These are phyloP conservation scores for Lachancea thermotolerans DNA, from an alignment of 805 yeast genomes.

Conservation along the genomic window DNA sequence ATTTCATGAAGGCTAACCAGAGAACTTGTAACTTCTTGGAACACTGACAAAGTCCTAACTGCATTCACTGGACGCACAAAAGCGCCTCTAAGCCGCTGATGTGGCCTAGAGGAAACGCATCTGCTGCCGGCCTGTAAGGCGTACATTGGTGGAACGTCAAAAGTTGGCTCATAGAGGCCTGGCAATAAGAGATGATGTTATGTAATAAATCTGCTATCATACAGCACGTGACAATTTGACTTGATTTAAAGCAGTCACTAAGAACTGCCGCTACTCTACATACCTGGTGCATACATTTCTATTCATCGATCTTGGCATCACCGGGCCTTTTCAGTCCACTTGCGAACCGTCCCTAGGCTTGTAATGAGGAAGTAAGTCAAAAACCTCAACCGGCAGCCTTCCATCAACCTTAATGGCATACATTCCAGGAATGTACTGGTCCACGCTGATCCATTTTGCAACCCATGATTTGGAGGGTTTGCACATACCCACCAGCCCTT, in stretches of 20 bases:
- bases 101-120: too few relatives aligned
- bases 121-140: too few relatives aligned
- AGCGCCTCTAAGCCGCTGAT: too few relatives aligned
- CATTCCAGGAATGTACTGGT: slow-evolving; percentile 79
- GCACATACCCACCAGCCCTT: slow-evolving; percentile 87
- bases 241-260: neutral
- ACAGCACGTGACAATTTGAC: neutral
- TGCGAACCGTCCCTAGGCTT: slow-evolving; percentile 94
- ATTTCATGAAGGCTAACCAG: slow-evolving; percentile 38
- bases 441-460: slow-evolving; percentile 91
- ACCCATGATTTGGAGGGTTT: slow-evolving; percentile 89
- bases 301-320: neutral
- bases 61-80: too few relatives aligned
- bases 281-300: neutral
- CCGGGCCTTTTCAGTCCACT: slow-evolving; percentile 34
- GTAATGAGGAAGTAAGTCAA: slow-evolving; percentile 67
- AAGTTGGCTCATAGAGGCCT: too few relatives aligned
- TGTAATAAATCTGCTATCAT: neutral
- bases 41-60: slow-evolving; percentile 11
- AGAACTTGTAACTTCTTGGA: slow-evolving; percentile 21
- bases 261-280: neutral
- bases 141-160: too few relatives aligned
- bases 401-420: slow-evolving; percentile 94
- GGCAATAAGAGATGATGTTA: too few relatives aligned
- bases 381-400: slow-evolving; percentile 79